These are phyloP conservation scores for Magnaporthiopsis incrustans DNA, from an alignment of 2,329 filamentous ascomycete genomes.

Conservation along the genomic window DNA sequence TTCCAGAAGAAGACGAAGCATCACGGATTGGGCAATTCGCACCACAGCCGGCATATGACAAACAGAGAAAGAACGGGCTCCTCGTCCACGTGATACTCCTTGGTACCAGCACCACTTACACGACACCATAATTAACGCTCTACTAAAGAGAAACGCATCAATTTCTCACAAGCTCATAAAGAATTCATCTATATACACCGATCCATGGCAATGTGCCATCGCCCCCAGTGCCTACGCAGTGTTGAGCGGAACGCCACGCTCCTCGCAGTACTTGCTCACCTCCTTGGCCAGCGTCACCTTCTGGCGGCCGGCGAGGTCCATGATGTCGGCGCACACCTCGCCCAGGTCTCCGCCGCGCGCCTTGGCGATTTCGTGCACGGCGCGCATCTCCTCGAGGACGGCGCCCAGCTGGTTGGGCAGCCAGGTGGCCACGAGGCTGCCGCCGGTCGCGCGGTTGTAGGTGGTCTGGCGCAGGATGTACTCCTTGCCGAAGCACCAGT, in stretches of 20 bases:
- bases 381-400: conserved; percentile 62
- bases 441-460: conserved; percentile 72
- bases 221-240: background rate
- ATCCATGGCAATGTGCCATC: background rate
- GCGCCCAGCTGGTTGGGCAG: conserved; percentile 73
- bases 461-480: conserved; percentile 73
- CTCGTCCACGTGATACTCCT: no score
- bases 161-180: background rate
- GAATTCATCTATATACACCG: background rate
- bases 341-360: conserved; percentile 35
- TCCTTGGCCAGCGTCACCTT: conserved; percentile 61
- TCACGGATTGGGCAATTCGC: no score
- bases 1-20: no score
- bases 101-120: no score
- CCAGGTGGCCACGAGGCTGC: conserved; percentile 78
- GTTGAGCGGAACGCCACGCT: conserved; percentile 37
- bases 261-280: conserved; percentile 65
- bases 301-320: conserved; percentile 58
- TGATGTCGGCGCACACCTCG: conserved; percentile 47
- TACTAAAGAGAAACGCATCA: no score
- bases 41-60: no score
- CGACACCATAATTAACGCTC: no score
- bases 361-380: conserved; percentile 41
- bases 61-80: no score
- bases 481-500: conserved; percentile 80